Conservation (phyloP, 1,284 basidiomycete species). For the Pascua sp. region DNA sequence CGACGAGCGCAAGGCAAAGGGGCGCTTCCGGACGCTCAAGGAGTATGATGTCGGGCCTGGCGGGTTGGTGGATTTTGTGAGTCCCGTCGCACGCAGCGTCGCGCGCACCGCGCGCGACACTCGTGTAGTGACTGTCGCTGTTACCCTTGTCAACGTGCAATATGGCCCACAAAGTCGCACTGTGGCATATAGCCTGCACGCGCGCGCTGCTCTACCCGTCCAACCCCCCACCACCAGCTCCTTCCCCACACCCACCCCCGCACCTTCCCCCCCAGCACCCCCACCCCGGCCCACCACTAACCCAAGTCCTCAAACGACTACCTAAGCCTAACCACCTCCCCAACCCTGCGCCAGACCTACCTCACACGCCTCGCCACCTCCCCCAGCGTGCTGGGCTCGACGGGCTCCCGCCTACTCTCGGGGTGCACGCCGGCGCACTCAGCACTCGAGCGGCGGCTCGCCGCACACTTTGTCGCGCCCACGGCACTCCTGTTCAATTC, state of each 20-base stretch:
- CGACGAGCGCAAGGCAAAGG: constrained; percentile 29
- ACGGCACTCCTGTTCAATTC: constrained; percentile 86
- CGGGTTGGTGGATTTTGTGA: constrained; percentile 40
- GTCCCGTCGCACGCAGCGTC: too few relatives aligned
- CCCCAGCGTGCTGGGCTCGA: constrained; percentile 71
- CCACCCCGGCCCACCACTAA: not conserved
- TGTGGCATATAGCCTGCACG: too few relatives aligned
- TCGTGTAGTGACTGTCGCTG: too few relatives aligned
- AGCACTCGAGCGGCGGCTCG: constrained; percentile 65
- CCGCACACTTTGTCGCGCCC: constrained; percentile 61
- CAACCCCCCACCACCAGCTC: too few relatives aligned
- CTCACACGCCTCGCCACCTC: constrained; percentile 59
- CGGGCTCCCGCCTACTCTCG: constrained; percentile 85
- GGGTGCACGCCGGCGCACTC: constrained; percentile 66
- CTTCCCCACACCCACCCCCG: not conserved
- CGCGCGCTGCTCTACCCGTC: too few relatives aligned
- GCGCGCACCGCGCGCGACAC: too few relatives aligned
- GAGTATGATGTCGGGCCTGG: constrained; percentile 25
- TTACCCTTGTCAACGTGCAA: too few relatives aligned
- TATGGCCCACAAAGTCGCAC: too few relatives aligned
- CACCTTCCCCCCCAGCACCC: not conserved
- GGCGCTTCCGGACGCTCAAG: constrained; percentile 37
- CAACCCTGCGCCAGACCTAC: constrained; percentile 58
- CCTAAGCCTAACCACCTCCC: constrained; percentile 71
- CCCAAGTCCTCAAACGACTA: constrained; percentile 70